These are phyloP conservation scores for Purshia tridentata DNA, from an alignment of 306 rosid species.

Conservation along the genomic window DNA sequence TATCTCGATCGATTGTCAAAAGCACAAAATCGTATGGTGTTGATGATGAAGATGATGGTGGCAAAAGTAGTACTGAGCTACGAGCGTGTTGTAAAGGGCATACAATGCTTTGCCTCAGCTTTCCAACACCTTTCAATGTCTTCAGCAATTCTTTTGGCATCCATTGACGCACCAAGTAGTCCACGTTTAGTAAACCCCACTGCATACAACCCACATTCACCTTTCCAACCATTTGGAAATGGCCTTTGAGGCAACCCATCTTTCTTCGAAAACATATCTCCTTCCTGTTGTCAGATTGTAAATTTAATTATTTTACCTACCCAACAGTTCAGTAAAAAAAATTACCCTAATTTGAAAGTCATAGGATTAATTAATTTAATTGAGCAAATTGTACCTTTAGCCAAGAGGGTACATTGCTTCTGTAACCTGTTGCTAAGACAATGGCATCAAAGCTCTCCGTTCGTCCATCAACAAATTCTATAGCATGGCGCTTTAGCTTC, in stretches of 20 bases:
- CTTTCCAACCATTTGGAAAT: constrained; percentile 97
- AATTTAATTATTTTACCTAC: background rate
- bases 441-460: constrained; percentile 74
- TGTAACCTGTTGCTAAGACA: constrained; percentile 94
- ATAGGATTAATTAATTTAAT: background rate
- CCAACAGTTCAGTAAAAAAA: no score
- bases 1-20: no score
- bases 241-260: constrained; percentile 78
- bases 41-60: constrained; percentile 23
- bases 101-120: constrained; percentile 48
- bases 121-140: constrained; percentile 69
- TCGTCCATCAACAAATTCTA: constrained; percentile 73
- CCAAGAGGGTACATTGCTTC: constrained; percentile 97
- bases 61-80: constrained; percentile 21
- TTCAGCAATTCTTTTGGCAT: constrained; percentile 74
- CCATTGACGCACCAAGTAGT: constrained; percentile 78
- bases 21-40: constrained; percentile 12
- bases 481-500: constrained; percentile 62
- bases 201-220: constrained; percentile 75
- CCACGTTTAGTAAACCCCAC: constrained; percentile 97
- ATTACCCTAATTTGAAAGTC: no score
- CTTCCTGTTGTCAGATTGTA: constrained; percentile 45
- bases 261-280: constrained; percentile 68
- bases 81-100: constrained; percentile 35
- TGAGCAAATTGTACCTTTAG: constrained; percentile 55